Evolutionary conservation across 768 basidiomycete species (phyloP).

Genomic region (Phanerochaete carnosa): DNA sequence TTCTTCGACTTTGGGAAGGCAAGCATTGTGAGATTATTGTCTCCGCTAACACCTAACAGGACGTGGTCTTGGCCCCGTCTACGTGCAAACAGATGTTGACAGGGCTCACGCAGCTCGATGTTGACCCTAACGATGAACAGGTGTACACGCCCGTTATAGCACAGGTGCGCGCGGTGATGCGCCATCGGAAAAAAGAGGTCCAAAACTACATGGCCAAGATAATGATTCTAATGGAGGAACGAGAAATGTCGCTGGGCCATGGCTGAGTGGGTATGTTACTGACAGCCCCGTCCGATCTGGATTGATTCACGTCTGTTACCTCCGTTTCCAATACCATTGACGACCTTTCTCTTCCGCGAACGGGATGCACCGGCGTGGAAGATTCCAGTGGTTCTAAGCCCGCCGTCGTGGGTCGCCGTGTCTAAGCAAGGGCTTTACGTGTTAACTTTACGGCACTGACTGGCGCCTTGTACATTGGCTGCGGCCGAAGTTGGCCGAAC

Average conservation of each 20-base stretch:
- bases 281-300: background rate
- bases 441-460: background rate
- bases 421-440: background rate
- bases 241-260: background rate
- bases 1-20: background rate
- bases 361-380: background rate
- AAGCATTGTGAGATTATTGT: background rate
- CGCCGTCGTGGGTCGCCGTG: background rate
- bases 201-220: background rate
- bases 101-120: background rate
- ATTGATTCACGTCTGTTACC: background rate
- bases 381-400: background rate
- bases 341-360: background rate
- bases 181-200: background rate
- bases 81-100: background rate
- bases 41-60: background rate
- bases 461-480: background rate
- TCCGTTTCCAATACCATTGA: background rate
- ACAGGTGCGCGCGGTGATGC: background rate
- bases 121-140: background rate
- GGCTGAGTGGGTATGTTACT: background rate
- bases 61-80: background rate
- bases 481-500: background rate
- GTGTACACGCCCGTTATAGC: background rate
- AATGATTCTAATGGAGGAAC: background rate